A percentile compares a stretch with the other conserved stretches of the same genome.
These are phyloP conservation scores for Thielaviopsis musarum DNA, from an alignment of 2,329 filamentous ascomycete species.

Conservation along the genomic window DNA sequence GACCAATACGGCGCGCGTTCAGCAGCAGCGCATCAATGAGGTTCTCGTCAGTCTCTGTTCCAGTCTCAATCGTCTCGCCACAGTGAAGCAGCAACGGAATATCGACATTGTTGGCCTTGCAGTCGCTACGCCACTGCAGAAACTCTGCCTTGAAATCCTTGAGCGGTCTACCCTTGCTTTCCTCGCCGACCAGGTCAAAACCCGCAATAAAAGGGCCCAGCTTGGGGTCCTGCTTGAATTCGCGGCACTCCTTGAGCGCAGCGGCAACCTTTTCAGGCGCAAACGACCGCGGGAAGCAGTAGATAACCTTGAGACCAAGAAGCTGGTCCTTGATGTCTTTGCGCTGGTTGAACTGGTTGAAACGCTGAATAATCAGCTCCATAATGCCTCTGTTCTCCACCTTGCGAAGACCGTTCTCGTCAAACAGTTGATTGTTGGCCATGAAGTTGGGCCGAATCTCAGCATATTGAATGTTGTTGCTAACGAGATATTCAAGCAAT, in stretches of 20 bases:
- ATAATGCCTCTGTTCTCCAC: constrained; percentile 44
- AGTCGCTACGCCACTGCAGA: constrained; percentile 36
- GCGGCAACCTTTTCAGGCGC: constrained; percentile 26
- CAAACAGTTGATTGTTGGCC: constrained; percentile 42
- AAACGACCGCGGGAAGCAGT: constrained; percentile 51
- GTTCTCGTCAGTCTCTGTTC: constrained; percentile 48
- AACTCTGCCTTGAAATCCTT: constrained; percentile 38
- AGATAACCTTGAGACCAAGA: constrained; percentile 54
- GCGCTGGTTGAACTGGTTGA: constrained; percentile 17
- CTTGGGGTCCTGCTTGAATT: constrained; percentile 38
- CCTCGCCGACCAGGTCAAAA: constrained; percentile 56
- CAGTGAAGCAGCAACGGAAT: constrained; percentile 66
- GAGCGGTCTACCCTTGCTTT: constrained; percentile 42
- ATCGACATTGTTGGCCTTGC: constrained; percentile 28
- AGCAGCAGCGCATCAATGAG: constrained; percentile 51
- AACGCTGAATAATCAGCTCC: constrained; percentile 38
- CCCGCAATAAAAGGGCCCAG: constrained; percentile 40
- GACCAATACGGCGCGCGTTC: constrained; percentile 52
- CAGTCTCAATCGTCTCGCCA: constrained; percentile 54
- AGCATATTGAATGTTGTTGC: constrained; percentile 52
- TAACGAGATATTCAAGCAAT: constrained; percentile 43
- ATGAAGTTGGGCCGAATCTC: constrained; percentile 57
- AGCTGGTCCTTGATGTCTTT: constrained; percentile 27
- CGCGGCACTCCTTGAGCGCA: constrained; percentile 43
- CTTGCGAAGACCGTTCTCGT: constrained; percentile 33